Conservation (phyloP, 805 yeast species). For the Lipomyces lipofer region DNA sequence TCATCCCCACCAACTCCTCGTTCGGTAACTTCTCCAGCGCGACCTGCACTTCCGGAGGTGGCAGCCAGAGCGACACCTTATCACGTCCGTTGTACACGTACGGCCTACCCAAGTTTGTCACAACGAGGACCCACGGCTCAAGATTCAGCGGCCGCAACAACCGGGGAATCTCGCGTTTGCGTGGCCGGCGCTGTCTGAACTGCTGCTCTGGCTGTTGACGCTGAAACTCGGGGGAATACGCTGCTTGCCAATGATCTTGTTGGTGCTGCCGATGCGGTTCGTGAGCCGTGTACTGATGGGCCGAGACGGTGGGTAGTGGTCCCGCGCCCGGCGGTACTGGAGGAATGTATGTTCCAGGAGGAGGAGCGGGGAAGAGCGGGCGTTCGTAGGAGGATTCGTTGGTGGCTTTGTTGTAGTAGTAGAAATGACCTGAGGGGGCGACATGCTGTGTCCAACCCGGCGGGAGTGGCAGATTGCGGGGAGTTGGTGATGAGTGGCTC, state of each 20-base stretch:
- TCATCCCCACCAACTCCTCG: constrained; percentile 38
- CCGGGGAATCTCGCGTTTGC: constrained; percentile 19
- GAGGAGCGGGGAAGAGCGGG: constrained; percentile 33
- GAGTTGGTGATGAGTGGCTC: too few relatives aligned
- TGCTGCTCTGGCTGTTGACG: neutral
- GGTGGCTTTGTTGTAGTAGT: constrained; percentile 44
- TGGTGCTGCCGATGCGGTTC: too few relatives aligned
- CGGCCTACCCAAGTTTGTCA: constrained; percentile 46
- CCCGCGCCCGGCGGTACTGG: too few relatives aligned
- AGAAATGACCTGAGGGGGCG: constrained; percentile 45
- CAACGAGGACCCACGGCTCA: constrained; percentile 47
- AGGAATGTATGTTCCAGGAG: too few relatives aligned
- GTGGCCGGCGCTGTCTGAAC: constrained; percentile 2
- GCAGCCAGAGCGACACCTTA: constrained; percentile 42
- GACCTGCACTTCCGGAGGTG: constrained; percentile 38
- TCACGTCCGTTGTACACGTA: constrained; percentile 43
- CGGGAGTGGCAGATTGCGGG: constrained; percentile 36
- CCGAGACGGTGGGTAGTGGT: too few relatives aligned
- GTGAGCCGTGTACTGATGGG: too few relatives aligned
- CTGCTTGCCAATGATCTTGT: neutral
- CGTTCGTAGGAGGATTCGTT: constrained; percentile 45
- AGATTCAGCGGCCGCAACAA: constrained; percentile 14
- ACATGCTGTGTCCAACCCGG: constrained; percentile 43
- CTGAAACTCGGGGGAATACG: constrained; percentile 8
- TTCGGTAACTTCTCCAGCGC: constrained; percentile 38